Evolutionary conservation across 257 asterid species (phyloP), one percentile per base, ranked within the genome.

Genomic region (Solanum verrucosum): DNA sequence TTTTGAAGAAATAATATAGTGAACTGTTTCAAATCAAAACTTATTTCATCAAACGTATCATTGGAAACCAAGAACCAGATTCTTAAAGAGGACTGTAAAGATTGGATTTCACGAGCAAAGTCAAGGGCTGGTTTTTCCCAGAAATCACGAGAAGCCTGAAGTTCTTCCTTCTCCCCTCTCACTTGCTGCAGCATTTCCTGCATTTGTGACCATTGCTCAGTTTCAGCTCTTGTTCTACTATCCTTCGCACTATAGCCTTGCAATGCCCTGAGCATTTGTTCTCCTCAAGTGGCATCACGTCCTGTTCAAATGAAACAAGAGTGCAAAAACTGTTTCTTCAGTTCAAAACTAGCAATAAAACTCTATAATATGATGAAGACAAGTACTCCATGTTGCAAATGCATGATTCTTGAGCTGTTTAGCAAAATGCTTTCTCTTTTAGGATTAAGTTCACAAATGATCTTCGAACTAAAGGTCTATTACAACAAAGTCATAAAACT

Each of bases 171-270:
- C 87, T 97, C 98, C 18, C 89, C 92, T 5, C 98, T 91, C 49
- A 44, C 49, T 44, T 44, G 49, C 87, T 88, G 91, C 67, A 97
- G 85, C 99, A 97, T 97, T 84, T 77, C 95, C 84, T 96, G 99
- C 98, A 96, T 97, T 84, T 97, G 98, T 68, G 98, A 92, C 98
- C 98, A 97, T 84, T 97, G 98, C 88, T 95, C 98, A 6, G 98
- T 92, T 92, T 97, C 99, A 4, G 94, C 95, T 88, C 98, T 89
- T 97, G 98, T 88, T 95, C 99, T 4, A 95, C 92, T 11, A 95
- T 91, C 87, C 91, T 90, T 7, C 91, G 89, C 74, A 95, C 91
- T 5, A 95, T 40, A 7, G 91, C 95, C 91, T 94, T 97, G 92
- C 99, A 95, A 6, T 93, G 94, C 27, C 56, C 56, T 46, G 56